phyloP scores from a whole-genome alignment of 805 yeast genomes.

The Cyberlindnera sargentensis region DNA sequence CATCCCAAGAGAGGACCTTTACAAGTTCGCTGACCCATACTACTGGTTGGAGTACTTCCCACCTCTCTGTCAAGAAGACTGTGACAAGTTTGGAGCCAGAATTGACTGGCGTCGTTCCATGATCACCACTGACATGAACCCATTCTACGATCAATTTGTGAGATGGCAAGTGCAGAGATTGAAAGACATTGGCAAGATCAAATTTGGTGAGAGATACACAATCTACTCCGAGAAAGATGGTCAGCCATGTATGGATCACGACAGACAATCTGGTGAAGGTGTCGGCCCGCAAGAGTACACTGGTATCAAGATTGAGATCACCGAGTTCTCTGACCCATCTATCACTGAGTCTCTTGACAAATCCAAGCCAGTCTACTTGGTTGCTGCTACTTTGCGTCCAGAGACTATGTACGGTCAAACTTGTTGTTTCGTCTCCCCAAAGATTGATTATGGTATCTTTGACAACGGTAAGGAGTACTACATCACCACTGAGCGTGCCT shows the following conservation, averaged over 20 bases:
- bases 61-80: constrained; percentile 75
- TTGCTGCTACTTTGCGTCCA: constrained; percentile 96
- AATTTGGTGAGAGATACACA: constrained; percentile 96
- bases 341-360: background rate
- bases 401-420: constrained; percentile 99
- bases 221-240: constrained; percentile 96
- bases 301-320: constrained; percentile 79
- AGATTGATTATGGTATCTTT: constrained; percentile 83
- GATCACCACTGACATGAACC: constrained; percentile 91
- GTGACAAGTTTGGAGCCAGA: constrained; percentile 77
- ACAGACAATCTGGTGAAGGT: constrained; percentile 94
- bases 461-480: constrained; percentile 72
- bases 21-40: constrained; percentile 80
- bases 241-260: constrained; percentile 99
- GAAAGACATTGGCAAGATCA: constrained; percentile 79
- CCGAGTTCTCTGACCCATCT: constrained; percentile 36
- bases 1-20: constrained; percentile 72
- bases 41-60: constrained; percentile 92
- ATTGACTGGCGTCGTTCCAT: constrained; percentile 97
- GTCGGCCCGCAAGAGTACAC: constrained; percentile 94
- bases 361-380: constrained; percentile 61
- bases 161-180: constrained; percentile 94
- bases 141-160: constrained; percentile 88
- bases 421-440: constrained; percentile 95
- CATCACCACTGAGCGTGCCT: constrained; percentile 89